Base-by-base conservation (phyloP, 2,329 filamentous ascomycete species). In the Cytospora chrysosperma region DNA sequence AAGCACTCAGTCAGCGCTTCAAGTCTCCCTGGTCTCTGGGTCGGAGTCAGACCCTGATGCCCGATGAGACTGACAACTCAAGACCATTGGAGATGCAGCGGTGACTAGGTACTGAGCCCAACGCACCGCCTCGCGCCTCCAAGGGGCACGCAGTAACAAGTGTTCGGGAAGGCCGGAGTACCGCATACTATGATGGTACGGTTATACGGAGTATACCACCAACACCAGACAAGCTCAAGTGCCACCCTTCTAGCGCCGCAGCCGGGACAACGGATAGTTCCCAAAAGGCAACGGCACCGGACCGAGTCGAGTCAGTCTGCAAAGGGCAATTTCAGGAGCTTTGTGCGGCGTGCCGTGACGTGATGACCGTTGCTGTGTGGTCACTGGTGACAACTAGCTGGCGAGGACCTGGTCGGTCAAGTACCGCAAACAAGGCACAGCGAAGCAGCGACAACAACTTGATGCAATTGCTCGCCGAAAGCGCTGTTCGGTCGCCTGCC, bases 181-280 rank as follows among this genome's bases (percentile, higher is more conserved):
- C 34, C 49, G 57, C 9, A 27, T 30, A 26, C 57, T 27, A 28
- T 24, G 17, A 53, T 34, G 50, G 59, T 50, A 50, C 51, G n/a
- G 58, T 40, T 40, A 17, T 49, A 54, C 50, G 28, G 53, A 61
- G 59, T 40, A 40, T 30, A 55, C 51, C 51, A 52, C 37, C 53
- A 61, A 61, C 37, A 61, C 30, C 50, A 43, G 37, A 55, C 51
- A 49, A 62, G 50, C 26, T 53, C 43, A 15, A 34, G 32, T 64
- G 53, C 63, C 49, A 62, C 43, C 47, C 60, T 61, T 52, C 51
- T 58, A 59, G 61, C 63, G 63, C 63, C 59, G 63, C 59, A 62
- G 59, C 63, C 63, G 63, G 59, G 53, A 37, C 34, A 56, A 56
- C 32, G 62, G 57, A 61, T 28, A 60, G 28, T 56, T n/a, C 8